These are phyloP conservation scores for Verticillium klebahnii DNA, from an alignment of 2,329 filamentous ascomycete genomes.

Conservation along the genomic window DNA sequence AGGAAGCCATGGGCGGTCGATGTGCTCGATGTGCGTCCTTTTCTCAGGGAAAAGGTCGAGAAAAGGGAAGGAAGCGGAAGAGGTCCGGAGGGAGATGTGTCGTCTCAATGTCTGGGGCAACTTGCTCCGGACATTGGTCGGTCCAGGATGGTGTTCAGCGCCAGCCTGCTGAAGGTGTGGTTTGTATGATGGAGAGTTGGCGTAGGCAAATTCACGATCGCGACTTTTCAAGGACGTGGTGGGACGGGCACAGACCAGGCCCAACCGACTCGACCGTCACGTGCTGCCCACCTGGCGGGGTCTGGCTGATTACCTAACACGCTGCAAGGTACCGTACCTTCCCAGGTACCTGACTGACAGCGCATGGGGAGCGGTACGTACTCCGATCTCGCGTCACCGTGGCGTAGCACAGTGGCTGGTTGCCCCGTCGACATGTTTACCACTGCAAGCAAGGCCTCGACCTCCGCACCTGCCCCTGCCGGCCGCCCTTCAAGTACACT, in stretches of 20 bases:
- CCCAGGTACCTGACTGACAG: not conserved
- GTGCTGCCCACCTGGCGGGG: not conserved
- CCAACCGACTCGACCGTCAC: not conserved
- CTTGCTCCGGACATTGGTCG: not conserved
- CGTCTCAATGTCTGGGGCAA: not conserved
- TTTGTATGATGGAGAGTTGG: not conserved
- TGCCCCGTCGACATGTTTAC: not conserved
- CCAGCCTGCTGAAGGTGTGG: not conserved
- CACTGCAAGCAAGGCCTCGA: not conserved
- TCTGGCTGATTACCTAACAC: too few relatives aligned
- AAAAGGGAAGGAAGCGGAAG: not conserved
- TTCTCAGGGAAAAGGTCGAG: not conserved
- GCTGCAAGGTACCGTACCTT: too few relatives aligned
- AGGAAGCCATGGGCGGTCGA: not conserved
- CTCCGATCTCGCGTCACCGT: not conserved
- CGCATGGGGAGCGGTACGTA: not conserved
- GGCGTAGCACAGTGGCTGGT: not conserved
- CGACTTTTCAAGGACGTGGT: not conserved
- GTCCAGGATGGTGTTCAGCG: not conserved
- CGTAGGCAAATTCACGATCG: not conserved
- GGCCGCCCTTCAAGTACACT: not conserved
- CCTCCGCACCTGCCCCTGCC: not conserved
- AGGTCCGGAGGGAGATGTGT: not conserved
- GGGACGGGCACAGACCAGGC: not conserved
- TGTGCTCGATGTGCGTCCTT: not conserved